Percentiles rank a stretch among this genome's conserved stretches.
These are phyloP conservation scores for Solanum piurae DNA, from an alignment of 257 asterid genomes.

Conservation along the genomic window DNA sequence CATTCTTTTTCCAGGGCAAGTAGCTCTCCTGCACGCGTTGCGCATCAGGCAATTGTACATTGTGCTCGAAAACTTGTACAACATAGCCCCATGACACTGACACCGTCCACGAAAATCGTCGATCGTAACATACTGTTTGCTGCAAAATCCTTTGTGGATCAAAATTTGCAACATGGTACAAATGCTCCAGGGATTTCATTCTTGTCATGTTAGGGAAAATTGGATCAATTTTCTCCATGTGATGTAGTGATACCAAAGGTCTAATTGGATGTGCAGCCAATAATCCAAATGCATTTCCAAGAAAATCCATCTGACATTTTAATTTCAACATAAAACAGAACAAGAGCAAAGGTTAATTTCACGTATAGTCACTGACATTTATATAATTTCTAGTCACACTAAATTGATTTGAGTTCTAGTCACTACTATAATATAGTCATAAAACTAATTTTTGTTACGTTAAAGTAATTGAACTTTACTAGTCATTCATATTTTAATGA, in stretches of 20 bases:
- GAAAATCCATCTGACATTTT: conserved; percentile 48
- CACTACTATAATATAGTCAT: not conserved
- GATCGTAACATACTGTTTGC: conserved; percentile 70
- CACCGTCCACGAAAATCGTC: conserved; percentile 32
- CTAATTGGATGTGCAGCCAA: conserved; percentile 64
- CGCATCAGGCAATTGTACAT: conserved; percentile 42
- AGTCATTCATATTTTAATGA: not conserved
- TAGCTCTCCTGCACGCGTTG: conserved; percentile 46
- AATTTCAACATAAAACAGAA: not conserved
- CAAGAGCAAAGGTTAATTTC: not conserved
- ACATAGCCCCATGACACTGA: conserved; percentile 75
- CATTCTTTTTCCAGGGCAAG: conserved; percentile 68
- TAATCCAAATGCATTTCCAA: conserved; percentile 62
- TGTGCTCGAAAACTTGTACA: conserved; percentile 51
- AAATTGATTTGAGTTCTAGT: not conserved
- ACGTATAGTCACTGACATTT: not conserved
- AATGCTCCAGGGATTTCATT: conserved; percentile 38
- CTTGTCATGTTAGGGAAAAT: conserved; percentile 58
- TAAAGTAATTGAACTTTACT: not conserved
- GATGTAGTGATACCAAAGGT: conserved; percentile 59
- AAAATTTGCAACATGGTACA: conserved; percentile 36
- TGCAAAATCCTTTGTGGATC: conserved; percentile 58
- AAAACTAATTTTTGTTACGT: not conserved
- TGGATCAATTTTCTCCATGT: conserved; percentile 63
- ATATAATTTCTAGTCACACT: not conserved